Base-by-base conservation (phyloP, 495 filamentous ascomycete species). In the Delitschia confertaspora region DNA sequence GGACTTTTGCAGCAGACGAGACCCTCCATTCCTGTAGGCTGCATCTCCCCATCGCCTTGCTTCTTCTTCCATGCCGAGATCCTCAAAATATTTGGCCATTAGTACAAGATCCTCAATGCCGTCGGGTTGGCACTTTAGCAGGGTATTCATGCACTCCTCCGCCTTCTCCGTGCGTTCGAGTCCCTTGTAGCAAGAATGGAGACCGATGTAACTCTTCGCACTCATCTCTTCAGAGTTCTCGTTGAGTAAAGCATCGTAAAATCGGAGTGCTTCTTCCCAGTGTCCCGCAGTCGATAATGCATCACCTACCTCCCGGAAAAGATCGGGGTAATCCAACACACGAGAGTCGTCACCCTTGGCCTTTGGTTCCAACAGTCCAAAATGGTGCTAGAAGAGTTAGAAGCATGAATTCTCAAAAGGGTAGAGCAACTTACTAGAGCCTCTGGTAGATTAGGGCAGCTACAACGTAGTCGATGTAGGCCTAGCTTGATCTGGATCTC, bases 401-500 rank as follows among this genome's bases (percentile, higher is more conserved):
- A 36, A 27, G 9, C 20, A 23, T 6, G 10, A 14, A 9, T 10
- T 26, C 0, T 3, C 3, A n/a, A 17, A 17, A 24, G 14, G 5
- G 43, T n/a, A 33, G 21, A 46, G 37, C 8, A 26, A 66, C 73
- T 71, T 69, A 85, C 81, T 62, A 83, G 65, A 14, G 86, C 88
- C 65, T 96, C 89, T n/a, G 73, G 64, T 26, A 78, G 62, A 42
- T 88, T 60, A 5, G 58, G 53, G 20, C 66, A 60, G 0, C 75
- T 76, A 50, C 83, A 66, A 34, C 76, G 79, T 24, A 93, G 60
- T 18, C 93, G 75, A 60, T 82, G 93, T 3, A 91, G 55, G 7
- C 85, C 89, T 45, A 98, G 66, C 61, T 87, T 94, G 11, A 85
- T 75, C n/a, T 88, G 76, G 24, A 96, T 59, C 47, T 95, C 88